Percentiles rank a stretch among this genome's conserved stretches.
Evolutionary conservation across 73 alveolate genomes (phyloP).

Genomic region (Paramecium bursaria): DNA sequence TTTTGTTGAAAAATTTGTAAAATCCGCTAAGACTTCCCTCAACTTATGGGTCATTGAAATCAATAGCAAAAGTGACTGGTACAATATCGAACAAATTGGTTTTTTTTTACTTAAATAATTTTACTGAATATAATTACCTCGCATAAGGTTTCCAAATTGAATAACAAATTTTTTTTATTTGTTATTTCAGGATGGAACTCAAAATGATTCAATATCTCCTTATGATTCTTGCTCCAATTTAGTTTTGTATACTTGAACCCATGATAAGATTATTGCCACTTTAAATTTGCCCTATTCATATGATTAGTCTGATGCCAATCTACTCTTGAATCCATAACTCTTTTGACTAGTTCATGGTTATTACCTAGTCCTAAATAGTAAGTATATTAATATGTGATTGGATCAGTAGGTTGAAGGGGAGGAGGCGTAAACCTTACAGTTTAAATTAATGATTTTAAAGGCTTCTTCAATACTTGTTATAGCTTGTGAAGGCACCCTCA

Average conservation of each 20-base stretch:
- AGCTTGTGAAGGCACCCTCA: no score
- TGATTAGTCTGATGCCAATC: slow-evolving; percentile 62
- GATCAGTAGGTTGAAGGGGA: no score
- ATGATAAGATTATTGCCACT: slow-evolving; percentile 62
- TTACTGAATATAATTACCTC: background rate
- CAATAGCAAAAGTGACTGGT: slow-evolving; percentile 71
- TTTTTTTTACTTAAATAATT: background rate
- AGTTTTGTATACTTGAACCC: slow-evolving; percentile 60
- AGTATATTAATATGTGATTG: slow-evolving; percentile 30
- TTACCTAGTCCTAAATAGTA: slow-evolving; percentile 67
- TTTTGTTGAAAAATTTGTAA: slow-evolving; percentile 63
- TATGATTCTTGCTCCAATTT: slow-evolving; percentile 54
- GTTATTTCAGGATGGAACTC: slow-evolving; percentile 92
- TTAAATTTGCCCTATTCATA: slow-evolving; percentile 44
- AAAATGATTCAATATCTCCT: slow-evolving; percentile 89
- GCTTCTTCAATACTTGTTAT: no score
- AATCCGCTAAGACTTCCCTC: slow-evolving; percentile 55
- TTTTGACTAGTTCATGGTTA: slow-evolving; percentile 57
- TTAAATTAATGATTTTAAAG: no score
- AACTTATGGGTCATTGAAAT: slow-evolving; percentile 39
- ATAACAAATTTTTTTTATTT: slow-evolving; percentile 89
- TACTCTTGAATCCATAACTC: slow-evolving; percentile 43
- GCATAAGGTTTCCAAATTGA: slow-evolving; percentile 70
- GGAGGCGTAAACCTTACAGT: no score
- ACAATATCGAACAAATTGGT: slow-evolving; percentile 31